Evolutionary conservation across 805 yeast species (phyloP).

Genomic region (Saturnispora zaruensis): DNA sequence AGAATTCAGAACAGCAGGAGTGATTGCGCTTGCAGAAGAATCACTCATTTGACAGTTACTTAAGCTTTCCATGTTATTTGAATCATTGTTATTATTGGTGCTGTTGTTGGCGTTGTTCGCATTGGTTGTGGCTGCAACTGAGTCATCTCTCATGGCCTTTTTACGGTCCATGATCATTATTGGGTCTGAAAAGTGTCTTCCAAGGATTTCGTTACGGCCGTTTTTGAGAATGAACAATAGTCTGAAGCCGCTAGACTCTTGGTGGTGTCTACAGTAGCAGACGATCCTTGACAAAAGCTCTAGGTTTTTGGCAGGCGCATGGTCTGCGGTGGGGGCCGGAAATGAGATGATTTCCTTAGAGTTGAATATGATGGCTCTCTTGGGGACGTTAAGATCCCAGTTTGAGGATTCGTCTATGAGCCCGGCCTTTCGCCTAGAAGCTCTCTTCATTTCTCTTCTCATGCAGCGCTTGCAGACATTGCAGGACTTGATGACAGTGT

Average conservation of each 20-base stretch:
- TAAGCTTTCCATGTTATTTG: background rate
- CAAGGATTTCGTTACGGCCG: constrained; percentile 52
- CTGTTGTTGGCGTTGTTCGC: background rate
- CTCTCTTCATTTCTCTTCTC: constrained; percentile 88
- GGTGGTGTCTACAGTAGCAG: constrained; percentile 94
- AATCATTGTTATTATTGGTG: background rate
- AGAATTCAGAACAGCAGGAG: constrained; percentile 7
- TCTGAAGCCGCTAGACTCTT: constrained; percentile 78
- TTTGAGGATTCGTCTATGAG: constrained; percentile 61
- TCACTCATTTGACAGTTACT: constrained; percentile 3
- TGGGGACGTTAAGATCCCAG: constrained; percentile 66
- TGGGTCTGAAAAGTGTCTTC: constrained; percentile 59
- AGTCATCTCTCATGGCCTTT: constrained; percentile 40
- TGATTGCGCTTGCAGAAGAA: constrained; percentile 1
- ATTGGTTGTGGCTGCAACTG: background rate
- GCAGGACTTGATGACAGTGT: constrained; percentile 34
- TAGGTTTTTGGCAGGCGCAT: constrained; percentile 30
- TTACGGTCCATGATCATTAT: constrained; percentile 94
- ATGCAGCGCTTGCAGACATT: constrained; percentile 83
- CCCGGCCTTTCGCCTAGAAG: constrained; percentile 84
- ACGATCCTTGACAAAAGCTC: constrained; percentile 68
- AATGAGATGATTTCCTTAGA: constrained; percentile 79
- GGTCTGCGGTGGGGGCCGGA: constrained; percentile 43
- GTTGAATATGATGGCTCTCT: constrained; percentile 84
- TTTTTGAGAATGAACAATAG: constrained; percentile 62